Conservation (phyloP, 1,139 yeast genomes). For the Suhomyces ambrosiae region DNA sequence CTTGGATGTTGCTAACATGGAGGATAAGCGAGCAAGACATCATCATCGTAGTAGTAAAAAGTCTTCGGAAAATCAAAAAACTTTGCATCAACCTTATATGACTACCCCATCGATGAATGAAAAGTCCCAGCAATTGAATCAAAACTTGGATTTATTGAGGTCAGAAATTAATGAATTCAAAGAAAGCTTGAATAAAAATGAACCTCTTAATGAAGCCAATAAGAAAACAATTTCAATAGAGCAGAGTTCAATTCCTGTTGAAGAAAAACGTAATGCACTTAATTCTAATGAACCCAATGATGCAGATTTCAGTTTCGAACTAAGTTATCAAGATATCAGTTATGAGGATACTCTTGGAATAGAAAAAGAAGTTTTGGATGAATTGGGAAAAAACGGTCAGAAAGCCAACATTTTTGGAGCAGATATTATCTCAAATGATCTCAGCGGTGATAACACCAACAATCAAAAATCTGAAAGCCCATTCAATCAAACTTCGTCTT, state of each 20-base stretch:
- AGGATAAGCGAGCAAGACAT: slow-evolving; percentile 14
- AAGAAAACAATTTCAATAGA: background rate
- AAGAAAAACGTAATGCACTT: slow-evolving; percentile 1
- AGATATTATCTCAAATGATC: background rate
- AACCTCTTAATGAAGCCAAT: slow-evolving; percentile 11
- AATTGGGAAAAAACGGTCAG: slow-evolving; percentile 10
- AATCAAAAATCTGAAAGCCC: background rate
- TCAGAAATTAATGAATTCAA: slow-evolving; percentile 51
- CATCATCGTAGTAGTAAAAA: slow-evolving; percentile 20
- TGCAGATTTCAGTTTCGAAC: slow-evolving; percentile 45
- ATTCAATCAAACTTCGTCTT: background rate
- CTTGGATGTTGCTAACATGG: slow-evolving; percentile 2
- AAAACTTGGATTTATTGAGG: slow-evolving; percentile 45
- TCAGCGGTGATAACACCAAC: too few relatives aligned
- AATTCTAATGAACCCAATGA: slow-evolving; percentile 15
- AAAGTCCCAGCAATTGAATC: slow-evolving; percentile 41
- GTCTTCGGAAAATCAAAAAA: slow-evolving; percentile 11
- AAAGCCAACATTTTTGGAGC: slow-evolving; percentile 4
- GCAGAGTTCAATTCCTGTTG: slow-evolving; percentile 1
- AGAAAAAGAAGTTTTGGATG: slow-evolving; percentile 30
- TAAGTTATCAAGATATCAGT: slow-evolving; percentile 43
- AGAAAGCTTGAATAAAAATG: slow-evolving; percentile 41
- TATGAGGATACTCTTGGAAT: slow-evolving; percentile 46
- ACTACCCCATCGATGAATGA: slow-evolving; percentile 19
- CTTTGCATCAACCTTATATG: slow-evolving; percentile 20